Conservation (phyloP, 176 grass and related monocot species). For the Canna indica region DNA sequence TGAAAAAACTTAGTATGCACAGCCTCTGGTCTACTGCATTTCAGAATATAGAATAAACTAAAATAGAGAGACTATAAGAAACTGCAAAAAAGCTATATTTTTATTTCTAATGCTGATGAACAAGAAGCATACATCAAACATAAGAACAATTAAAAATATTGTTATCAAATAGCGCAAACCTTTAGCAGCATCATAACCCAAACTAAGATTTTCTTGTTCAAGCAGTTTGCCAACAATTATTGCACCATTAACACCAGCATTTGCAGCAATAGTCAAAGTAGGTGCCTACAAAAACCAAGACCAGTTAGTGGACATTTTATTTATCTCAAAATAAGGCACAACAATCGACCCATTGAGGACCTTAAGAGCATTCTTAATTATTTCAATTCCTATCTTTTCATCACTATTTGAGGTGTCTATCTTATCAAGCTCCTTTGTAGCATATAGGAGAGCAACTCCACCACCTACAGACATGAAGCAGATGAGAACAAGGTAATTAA, state of each 20-base stretch:
- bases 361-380: slow-evolving; percentile 95
- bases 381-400: slow-evolving; percentile 79
- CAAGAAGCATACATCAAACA: background rate
- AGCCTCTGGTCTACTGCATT: background rate
- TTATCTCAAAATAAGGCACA: slow-evolving; percentile 11
- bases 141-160: slow-evolving; percentile 1
- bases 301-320: slow-evolving; percentile 7
- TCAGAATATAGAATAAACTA: background rate
- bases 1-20: background rate
- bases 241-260: slow-evolving; percentile 72
- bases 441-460: slow-evolving; percentile 83
- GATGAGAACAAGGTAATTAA: slow-evolving; percentile 9
- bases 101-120: background rate
- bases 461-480: slow-evolving; percentile 39
- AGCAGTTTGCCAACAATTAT: slow-evolving; percentile 73
- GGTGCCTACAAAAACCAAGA: slow-evolving; percentile 53
- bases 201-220: slow-evolving; percentile 68
- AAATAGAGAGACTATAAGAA: background rate
- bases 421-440: slow-evolving; percentile 58
- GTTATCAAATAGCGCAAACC: slow-evolving; percentile 33
- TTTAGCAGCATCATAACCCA: slow-evolving; percentile 85
- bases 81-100: background rate
- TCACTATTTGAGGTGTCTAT: slow-evolving; percentile 60
- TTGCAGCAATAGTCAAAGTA: slow-evolving; percentile 58
- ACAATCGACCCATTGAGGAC: slow-evolving; percentile 23